Conservation (phyloP, 169 alveolate species). For the Plasmodium knowlesi region DNA sequence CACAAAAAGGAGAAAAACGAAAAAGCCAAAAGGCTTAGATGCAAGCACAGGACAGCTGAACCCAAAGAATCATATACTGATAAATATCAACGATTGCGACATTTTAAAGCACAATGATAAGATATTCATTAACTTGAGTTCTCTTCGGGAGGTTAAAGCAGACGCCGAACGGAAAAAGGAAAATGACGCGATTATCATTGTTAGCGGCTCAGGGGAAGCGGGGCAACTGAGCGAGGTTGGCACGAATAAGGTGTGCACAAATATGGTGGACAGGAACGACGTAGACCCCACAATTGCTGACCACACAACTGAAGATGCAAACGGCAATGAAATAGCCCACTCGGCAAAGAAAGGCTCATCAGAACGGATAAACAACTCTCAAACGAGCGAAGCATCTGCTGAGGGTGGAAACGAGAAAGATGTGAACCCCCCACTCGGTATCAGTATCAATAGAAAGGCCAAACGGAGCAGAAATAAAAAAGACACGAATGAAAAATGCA, state of each 20-base stretch:
- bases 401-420: not conserved
- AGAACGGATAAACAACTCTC: not conserved
- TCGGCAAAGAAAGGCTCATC: not conserved
- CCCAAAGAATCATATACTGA: conserved; percentile 46
- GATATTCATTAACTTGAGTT: conserved; percentile 37
- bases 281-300: not conserved
- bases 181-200: conserved; percentile 2
- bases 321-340: not conserved
- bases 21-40: conserved; percentile 5
- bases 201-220: not conserved
- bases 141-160: not conserved
- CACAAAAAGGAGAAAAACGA: conserved; percentile 7
- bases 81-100: conserved; percentile 46
- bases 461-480: conserved; percentile 3
- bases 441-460: conserved; percentile 2
- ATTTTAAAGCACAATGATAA: conserved; percentile 55
- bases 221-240: not conserved
- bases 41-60: not conserved
- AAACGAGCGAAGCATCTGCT: not conserved
- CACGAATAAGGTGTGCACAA: not conserved
- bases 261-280: not conserved
- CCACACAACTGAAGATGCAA: not conserved
- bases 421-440: not conserved
- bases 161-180: not conserved
- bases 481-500: conserved; percentile 1